Evolutionary conservation across 768 basidiomycete genomes (phyloP).

Genomic region (Pleurotus ostreatus): DNA sequence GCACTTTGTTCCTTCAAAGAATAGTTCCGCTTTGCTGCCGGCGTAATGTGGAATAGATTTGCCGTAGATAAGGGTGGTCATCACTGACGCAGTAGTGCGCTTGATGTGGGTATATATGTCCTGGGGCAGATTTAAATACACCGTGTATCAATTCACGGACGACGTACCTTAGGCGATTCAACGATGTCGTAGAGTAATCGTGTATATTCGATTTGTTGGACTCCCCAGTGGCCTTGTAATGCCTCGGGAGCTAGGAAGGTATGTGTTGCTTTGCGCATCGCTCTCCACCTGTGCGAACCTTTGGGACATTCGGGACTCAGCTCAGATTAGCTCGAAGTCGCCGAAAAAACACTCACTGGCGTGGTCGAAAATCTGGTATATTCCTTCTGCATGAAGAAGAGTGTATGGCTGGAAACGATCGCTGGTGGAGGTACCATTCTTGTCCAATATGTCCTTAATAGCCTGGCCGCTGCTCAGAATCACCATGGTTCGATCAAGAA

Average conservation of each 20-base stretch:
- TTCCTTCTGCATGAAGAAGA: background rate
- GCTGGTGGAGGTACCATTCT: constrained; percentile 15
- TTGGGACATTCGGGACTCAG: too few relatives aligned
- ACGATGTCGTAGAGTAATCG: constrained; percentile 27
- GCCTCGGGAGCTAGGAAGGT: constrained; percentile 17
- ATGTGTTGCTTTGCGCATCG: constrained; percentile 13
- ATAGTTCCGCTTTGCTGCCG: constrained; percentile 3
- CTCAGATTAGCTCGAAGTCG: too few relatives aligned
- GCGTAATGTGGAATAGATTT: constrained; percentile 8
- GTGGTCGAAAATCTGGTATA: background rate
- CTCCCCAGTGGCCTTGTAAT: constrained; percentile 14
- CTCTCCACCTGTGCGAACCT: constrained; percentile 4
- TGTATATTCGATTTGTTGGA: constrained; percentile 21
- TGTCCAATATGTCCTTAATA: constrained; percentile 25
- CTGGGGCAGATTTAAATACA: background rate
- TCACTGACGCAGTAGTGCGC: constrained; percentile 11
- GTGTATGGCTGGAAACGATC: constrained; percentile 21
- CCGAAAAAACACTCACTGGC: too few relatives aligned
- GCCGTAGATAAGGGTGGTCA: constrained; percentile 12
- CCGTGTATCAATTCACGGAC: background rate
- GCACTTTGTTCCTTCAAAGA: constrained; percentile 4
- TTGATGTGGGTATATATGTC: constrained; percentile 1
- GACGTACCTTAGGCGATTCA: constrained; percentile 19
- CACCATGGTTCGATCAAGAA: constrained; percentile 16
- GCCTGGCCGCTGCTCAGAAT: constrained; percentile 17